Base-by-base conservation (phyloP, 306 rosid genomes). In the Prunus padus region DNA sequence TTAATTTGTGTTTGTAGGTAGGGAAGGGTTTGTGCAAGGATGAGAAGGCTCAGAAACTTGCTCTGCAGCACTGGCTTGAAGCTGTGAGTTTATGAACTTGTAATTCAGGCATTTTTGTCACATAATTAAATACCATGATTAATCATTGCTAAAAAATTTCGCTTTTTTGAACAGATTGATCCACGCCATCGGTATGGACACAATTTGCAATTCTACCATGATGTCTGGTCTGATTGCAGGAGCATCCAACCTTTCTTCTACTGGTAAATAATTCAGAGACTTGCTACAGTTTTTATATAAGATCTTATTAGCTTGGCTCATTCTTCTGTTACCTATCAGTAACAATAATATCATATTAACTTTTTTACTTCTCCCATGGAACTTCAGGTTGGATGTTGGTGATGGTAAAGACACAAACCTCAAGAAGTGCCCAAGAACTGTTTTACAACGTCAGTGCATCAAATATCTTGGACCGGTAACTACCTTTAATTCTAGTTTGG, bases 161-260 rank as follows among this genome's bases (percentile, higher is more conserved):
- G 61, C 22, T 14, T 25, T 59, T 2, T 28, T 75, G 14, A 11
- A 23, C 77, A 83, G 87, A 86, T 83, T 51, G 90, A 86, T 76
- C 87, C 90, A 47, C 90, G 87, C 23, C 90, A 86, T 74, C 82
- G 90, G 6, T 86, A 86, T 54, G 90, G 90, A 59, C 90, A 76
- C 68, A 86, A 81, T 64, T 78, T 86, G 61, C 90, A 86, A 65
- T 78, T 72, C 59, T 83, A 86, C 78, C 84, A 83, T 22, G 84
- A 79, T 30, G 7, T 67, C 11, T 83, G 90, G 90, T 65, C 65
- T 23, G 86, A 65, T 11, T 67, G 82, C 84, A 78, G 19, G 73
- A 81, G 84, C 80, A 49, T 59, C 5, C 84, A 86, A 75, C 90
- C 90, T 49, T 86, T 86, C 84, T 84, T 86, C 50, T 86, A 86